These are phyloP conservation scores for Teratosphaeria nubilosa DNA, from an alignment of 2,329 filamentous ascomycete genomes.

Conservation along the genomic window DNA sequence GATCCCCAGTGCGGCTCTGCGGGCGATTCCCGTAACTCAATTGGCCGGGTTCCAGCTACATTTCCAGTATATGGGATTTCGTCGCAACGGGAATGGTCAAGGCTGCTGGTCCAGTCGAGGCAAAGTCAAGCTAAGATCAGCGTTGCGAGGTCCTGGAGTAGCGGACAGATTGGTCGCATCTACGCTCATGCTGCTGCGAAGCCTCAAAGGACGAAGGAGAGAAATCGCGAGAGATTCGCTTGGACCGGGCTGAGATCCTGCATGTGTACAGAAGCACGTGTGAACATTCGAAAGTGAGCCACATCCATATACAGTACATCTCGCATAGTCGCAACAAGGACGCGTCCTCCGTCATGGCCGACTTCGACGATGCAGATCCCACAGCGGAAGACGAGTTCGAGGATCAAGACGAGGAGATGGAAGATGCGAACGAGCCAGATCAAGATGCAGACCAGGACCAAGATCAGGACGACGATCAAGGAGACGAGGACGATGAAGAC, in stretches of 20 bases:
- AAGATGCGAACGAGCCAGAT: slow-evolving; percentile 31
- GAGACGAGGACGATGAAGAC: slow-evolving; percentile 31
- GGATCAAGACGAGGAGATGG: slow-evolving; percentile 37
- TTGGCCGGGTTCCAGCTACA: background rate
- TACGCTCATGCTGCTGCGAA: slow-evolving; percentile 3
- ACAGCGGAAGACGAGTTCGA: slow-evolving; percentile 32
- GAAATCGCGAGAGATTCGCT: slow-evolving; percentile 1
- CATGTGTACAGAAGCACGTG: background rate
- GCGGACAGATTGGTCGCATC: background rate
- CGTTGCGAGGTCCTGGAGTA: background rate
- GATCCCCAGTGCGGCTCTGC: slow-evolving; percentile 2
- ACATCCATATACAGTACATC: background rate
- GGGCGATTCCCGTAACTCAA: background rate
- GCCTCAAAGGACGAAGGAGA: background rate
- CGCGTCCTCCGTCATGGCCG: slow-evolving; percentile 20
- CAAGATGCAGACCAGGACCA: slow-evolving; percentile 27
- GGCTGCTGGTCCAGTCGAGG: background rate
- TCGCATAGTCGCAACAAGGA: background rate
- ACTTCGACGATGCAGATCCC: slow-evolving; percentile 35
- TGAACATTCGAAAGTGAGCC: background rate
- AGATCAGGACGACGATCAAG: slow-evolving; percentile 28
- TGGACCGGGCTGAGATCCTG: slow-evolving; percentile 3
- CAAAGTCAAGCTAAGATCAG: background rate
- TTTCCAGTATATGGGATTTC: background rate
- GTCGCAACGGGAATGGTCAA: background rate